Conservation (phyloP, 2,329 filamentous ascomycete genomes). For the Ceratocystis alfenasii region DNA sequence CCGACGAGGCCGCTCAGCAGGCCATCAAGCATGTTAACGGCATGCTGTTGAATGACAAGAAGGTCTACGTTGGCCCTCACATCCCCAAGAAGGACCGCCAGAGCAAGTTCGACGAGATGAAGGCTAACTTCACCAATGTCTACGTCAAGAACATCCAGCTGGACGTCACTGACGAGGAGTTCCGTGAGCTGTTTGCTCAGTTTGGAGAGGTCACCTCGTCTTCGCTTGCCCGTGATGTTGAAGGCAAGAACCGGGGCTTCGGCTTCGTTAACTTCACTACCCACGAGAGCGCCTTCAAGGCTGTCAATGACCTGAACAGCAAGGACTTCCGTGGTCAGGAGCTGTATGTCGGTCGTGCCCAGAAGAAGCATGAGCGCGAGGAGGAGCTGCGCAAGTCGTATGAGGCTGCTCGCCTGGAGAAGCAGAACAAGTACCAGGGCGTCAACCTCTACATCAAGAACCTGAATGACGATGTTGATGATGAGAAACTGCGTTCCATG, state of each 20-base stretch:
- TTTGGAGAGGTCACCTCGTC: slow-evolving; percentile 93
- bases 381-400: slow-evolving; percentile 98
- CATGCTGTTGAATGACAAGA: slow-evolving; percentile 99
- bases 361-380: slow-evolving; percentile 99
- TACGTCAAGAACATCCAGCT: slow-evolving; percentile 95
- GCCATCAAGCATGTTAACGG: slow-evolving; percentile 99
- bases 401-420: slow-evolving; percentile 92
- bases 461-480: slow-evolving; percentile 88
- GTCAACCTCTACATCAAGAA: slow-evolving; percentile 99
- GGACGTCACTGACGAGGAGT: slow-evolving; percentile 84
- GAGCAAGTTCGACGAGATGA: slow-evolving; percentile 99
- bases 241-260: slow-evolving; percentile 90
- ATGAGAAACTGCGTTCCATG: slow-evolving; percentile 91
- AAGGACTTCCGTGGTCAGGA: slow-evolving; percentile 89
- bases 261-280: slow-evolving; percentile 93
- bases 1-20: slow-evolving; percentile 87
- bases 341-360: slow-evolving; percentile 92
- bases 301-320: slow-evolving; percentile 84
- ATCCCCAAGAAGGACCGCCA: slow-evolving; percentile 99
- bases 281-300: slow-evolving; percentile 73
- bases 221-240: slow-evolving; percentile 75
- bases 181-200: slow-evolving; percentile 83
- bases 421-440: slow-evolving; percentile 97
- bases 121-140: slow-evolving; percentile 99
- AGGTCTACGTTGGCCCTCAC: slow-evolving; percentile 98